Percentiles rank a stretch among this genome's conserved stretches.
These are phyloP conservation scores for Puccinia hordei DNA, from an alignment of 1,284 basidiomycete species.

Conservation along the genomic window DNA sequence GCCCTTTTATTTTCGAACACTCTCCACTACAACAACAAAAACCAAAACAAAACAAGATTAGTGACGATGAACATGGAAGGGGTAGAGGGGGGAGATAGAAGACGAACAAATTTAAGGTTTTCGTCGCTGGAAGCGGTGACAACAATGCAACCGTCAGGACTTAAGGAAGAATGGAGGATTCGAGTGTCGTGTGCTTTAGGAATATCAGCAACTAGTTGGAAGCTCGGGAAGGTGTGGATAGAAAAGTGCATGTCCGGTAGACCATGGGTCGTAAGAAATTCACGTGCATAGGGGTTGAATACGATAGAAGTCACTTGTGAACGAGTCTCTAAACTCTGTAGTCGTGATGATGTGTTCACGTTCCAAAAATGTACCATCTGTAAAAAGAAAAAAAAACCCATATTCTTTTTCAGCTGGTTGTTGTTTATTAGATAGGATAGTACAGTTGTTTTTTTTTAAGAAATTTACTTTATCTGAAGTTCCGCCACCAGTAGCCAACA, in stretches of 20 bases:
- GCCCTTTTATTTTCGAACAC: conserved; percentile 35
- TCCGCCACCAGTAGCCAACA: conserved; percentile 91
- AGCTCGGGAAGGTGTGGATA: conserved; percentile 69
- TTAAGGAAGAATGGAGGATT: conserved; percentile 79
- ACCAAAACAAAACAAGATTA: background rate
- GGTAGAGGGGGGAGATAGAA: background rate
- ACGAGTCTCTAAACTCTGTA: conserved; percentile 68
- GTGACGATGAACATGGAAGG: background rate
- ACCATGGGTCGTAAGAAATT: conserved; percentile 89
- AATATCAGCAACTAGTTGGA: conserved; percentile 81
- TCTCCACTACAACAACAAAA: conserved; percentile 28
- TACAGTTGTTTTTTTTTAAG: too few relatives aligned
- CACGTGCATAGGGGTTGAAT: conserved; percentile 85
- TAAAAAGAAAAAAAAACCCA: too few relatives aligned
- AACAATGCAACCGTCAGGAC: conserved; percentile 83
- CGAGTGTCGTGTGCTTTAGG: conserved; percentile 86
- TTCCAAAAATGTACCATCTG: conserved; percentile 51
- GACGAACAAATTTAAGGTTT: conserved; percentile 74
- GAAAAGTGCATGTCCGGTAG: conserved; percentile 74
- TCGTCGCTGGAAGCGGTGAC: conserved; percentile 89
- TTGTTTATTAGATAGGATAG: too few relatives aligned
- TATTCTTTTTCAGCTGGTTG: too few relatives aligned
- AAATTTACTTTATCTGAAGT: conserved; percentile 89
- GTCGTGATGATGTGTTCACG: conserved; percentile 42
- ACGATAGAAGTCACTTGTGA: conserved; percentile 90